These are phyloP conservation scores for Ceratobasidium theobromae DNA, from an alignment of 1,284 basidiomycete species.

Conservation along the genomic window DNA sequence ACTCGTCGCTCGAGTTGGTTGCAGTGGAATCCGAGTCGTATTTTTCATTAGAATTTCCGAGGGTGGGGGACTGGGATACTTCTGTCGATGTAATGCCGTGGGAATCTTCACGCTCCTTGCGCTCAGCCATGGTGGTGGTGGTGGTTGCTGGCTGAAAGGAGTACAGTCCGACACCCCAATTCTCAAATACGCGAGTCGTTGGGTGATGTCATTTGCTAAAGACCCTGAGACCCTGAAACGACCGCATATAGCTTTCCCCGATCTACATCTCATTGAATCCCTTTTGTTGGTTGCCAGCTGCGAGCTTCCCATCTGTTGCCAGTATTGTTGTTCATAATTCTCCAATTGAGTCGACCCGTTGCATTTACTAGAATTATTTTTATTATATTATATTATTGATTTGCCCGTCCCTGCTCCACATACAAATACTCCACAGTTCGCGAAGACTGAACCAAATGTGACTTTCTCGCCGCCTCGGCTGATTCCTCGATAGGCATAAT, in stretches of 20 bases:
- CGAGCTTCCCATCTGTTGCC: no score
- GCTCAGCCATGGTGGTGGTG: conserved; percentile 19
- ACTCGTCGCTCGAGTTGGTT: conserved; percentile 67
- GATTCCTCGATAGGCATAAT: no score
- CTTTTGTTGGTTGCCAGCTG: not conserved
- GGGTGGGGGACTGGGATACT: conserved; percentile 16
- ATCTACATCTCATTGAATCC: not conserved
- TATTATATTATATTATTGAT: no score
- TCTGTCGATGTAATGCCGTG: conserved; percentile 9
- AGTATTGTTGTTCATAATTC: no score
- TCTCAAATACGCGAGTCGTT: conserved; percentile 15
- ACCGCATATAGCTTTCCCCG: not conserved
- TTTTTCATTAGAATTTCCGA: conserved; percentile 15
- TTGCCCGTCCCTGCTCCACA: no score
- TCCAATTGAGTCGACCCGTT: no score
- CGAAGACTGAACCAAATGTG: no score
- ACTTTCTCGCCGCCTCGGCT: no score
- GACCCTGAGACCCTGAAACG: conserved; percentile 18
- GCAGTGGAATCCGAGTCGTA: conserved; percentile 52
- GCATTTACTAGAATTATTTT: no score
- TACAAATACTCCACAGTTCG: no score
- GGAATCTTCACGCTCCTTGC: not conserved
- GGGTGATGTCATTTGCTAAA: conserved; percentile 23
- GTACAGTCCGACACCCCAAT: not conserved
- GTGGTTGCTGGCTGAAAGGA: conserved; percentile 13